Evolutionary conservation across 768 basidiomycete genomes (phyloP).

Genomic region (Amanita thiersii): DNA sequence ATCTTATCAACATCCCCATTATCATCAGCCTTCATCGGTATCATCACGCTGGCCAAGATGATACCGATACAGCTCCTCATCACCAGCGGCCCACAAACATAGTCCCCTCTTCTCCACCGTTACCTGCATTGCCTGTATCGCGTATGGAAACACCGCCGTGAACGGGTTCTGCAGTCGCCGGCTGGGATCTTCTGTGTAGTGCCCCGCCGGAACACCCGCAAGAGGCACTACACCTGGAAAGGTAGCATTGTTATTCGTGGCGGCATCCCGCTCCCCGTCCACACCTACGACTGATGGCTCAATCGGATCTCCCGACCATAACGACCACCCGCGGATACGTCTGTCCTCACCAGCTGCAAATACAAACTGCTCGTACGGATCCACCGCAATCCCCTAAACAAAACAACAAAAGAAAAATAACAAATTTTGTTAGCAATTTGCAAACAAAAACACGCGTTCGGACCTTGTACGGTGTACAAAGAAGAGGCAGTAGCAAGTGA

Average conservation of each 20-base stretch:
- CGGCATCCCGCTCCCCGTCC: not conserved
- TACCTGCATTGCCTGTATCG: slow-evolving; percentile 42
- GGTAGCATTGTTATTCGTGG: no score
- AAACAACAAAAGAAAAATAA: no score
- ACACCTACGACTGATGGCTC: not conserved
- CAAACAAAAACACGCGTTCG: no score
- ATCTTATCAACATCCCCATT: no score
- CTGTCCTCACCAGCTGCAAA: slow-evolving; percentile 66
- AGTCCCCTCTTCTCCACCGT: slow-evolving; percentile 29
- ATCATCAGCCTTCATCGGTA: not conserved
- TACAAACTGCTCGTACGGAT: slow-evolving; percentile 47
- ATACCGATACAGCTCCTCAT: slow-evolving; percentile 37
- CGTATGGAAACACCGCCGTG: slow-evolving; percentile 22
- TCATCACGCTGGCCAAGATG: slow-evolving; percentile 32
- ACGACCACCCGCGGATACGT: slow-evolving; percentile 61
- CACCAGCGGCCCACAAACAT: slow-evolving; percentile 47
- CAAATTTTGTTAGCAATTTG: no score
- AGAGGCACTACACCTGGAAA: no score
- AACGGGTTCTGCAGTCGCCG: slow-evolving; percentile 21
- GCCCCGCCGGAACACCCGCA: not conserved
- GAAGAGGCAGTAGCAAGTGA: no score
- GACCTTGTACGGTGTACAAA: no score
- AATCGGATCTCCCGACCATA: slow-evolving; percentile 35
- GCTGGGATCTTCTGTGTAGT: not conserved
- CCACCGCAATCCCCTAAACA: slow-evolving; percentile 51